A percentile compares a stretch with the other conserved stretches of the same genome.
Evolutionary conservation across 495 filamentous ascomycete species (phyloP).

Genomic region (Extremus antarcticus): DNA sequence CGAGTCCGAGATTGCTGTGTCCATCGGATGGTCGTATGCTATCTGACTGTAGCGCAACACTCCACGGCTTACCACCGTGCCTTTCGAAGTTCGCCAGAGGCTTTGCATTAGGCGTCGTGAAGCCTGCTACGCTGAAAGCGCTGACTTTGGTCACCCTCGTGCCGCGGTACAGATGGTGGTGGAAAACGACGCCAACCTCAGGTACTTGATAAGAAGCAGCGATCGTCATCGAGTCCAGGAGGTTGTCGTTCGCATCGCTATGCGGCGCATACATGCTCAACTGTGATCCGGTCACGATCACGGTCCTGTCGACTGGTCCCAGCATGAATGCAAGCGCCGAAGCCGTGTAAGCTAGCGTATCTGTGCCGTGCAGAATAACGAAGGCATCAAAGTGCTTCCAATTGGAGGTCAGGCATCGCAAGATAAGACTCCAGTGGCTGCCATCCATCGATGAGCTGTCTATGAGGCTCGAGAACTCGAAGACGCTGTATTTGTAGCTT

Average conservation of each 20-base stretch:
- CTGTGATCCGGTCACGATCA: slow-evolving; percentile 85
- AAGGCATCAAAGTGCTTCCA: slow-evolving; percentile 91
- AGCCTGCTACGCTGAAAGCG: slow-evolving; percentile 75
- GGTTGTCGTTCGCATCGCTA: slow-evolving; percentile 91
- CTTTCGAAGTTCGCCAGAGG: slow-evolving; percentile 59
- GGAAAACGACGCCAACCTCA: slow-evolving; percentile 93
- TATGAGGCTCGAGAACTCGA: slow-evolving; percentile 77
- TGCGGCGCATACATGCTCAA: slow-evolving; percentile 87
- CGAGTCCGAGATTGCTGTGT: neutral
- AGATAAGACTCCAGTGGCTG: slow-evolving; percentile 83
- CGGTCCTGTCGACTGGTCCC: slow-evolving; percentile 79
- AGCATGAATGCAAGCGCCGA: slow-evolving; percentile 94
- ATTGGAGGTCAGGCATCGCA: slow-evolving; percentile 54
- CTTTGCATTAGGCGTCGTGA: slow-evolving; percentile 71
- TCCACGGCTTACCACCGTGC: neutral
- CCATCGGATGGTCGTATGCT: neutral
- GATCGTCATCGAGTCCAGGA: slow-evolving; percentile 84
- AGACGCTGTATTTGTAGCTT: slow-evolving; percentile 57
- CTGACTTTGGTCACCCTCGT: slow-evolving; percentile 86
- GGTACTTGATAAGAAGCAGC: slow-evolving; percentile 95
- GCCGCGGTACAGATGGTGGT: slow-evolving; percentile 82
- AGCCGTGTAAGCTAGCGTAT: slow-evolving; percentile 83
- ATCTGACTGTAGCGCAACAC: neutral
- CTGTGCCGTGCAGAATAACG: slow-evolving; percentile 92
- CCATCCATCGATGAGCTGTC: slow-evolving; percentile 90